Evolutionary conservation across 495 filamentous ascomycete genomes (phyloP), one percentile per base, ranked within the genome.

Genomic region (Talaromyces nanjingensis): DNA sequence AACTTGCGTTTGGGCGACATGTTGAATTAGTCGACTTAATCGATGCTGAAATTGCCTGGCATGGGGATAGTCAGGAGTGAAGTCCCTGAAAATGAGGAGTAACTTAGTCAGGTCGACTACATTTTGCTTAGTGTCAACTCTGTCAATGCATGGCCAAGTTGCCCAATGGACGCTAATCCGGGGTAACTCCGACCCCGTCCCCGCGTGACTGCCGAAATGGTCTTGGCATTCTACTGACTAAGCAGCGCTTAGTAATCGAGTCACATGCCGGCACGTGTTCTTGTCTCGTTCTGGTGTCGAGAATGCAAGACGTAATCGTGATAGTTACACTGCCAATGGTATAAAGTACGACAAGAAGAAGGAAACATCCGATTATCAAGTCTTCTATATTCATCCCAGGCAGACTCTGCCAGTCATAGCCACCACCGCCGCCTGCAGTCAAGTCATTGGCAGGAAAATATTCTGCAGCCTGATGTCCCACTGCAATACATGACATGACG

Each of bases 1-100:
- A 56, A 27, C 53, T 56, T 56, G 22, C 53, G 53, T 56, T 56
- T 56, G 53, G 27, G 53, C 53, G 53, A 56, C 53, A 56, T 56
- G 14, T 16, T 42, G 37, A 16, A 2, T 6, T 37, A 16, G 37
- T 42, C 37, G 12, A 42, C 14, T 42, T 14, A 29, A 16, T 22
- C 4, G 53, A 56, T 56, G 22, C 12, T 22, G 12, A 56, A 6
- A 56, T 6, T 27, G 24, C 7, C 45, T 49, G n/a, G 2, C 45
- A 49, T 49, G 45, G 6, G 8, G 37, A 42, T 42, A 3, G 16
- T 0, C 37, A 42, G 37, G 37, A 42, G 14, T 14, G 37, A 42
- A 16, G 37, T 49, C 3, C 18, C n/a, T 49, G 45, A 49, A n/a
- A 20, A 49, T 18, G 18, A 49, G 18, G 45, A 49, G 14, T 16